Conservation (phyloP, 441 rosid genomes). For the Eutrema salsugineum region DNA sequence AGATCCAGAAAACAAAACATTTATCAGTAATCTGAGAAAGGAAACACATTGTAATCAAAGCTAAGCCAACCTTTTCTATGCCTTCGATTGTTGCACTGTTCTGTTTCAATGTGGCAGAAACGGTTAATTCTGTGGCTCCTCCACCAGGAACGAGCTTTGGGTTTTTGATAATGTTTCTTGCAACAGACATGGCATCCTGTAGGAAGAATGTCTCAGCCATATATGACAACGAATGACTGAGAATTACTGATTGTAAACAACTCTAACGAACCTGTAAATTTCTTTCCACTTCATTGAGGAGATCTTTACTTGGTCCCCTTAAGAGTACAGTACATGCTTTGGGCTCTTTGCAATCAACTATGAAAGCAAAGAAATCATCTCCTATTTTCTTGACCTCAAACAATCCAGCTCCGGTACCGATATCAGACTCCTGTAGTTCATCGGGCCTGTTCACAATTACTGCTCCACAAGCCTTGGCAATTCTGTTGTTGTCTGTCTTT, state of each 20-base stretch:
- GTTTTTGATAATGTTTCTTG: conserved; percentile 91
- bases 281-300: conserved; percentile 89
- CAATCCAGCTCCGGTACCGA: conserved; percentile 87
- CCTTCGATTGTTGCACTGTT: conserved; percentile 90
- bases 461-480: conserved; percentile 95
- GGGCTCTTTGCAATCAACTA: conserved; percentile 91
- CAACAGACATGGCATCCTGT: conserved; percentile 93
- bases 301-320: conserved; percentile 97
- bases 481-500: conserved; percentile 86
- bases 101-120: conserved; percentile 85
- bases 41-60: not conserved
- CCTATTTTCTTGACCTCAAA: conserved; percentile 94
- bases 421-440: conserved; percentile 92
- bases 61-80: conserved; percentile 65
- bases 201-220: conserved; percentile 18
- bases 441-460: conserved; percentile 91
- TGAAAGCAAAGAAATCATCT: conserved; percentile 78
- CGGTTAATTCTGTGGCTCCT: conserved; percentile 84
- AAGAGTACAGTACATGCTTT: conserved; percentile 86
- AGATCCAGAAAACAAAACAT: not conserved
- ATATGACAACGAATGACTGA: not conserved
- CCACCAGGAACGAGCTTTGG: conserved; percentile 96
- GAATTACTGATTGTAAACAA: not conserved
- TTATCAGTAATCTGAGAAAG: not conserved
- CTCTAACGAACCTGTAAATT: conserved; percentile 65